Conservation (phyloP, 176 grass and related monocot species). For the Bolboschoenus planiculmis region DNA sequence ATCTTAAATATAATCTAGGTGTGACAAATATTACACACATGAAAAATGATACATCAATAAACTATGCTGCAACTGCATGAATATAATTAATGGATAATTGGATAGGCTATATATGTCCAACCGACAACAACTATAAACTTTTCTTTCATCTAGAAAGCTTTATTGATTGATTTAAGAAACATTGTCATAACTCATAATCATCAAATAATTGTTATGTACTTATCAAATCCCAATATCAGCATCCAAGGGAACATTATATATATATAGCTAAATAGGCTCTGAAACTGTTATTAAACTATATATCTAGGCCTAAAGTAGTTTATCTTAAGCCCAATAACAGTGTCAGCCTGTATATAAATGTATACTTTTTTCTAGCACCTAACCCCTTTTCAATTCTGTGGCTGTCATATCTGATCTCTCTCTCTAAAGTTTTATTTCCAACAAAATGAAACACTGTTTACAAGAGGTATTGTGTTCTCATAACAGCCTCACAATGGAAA, state of each 20-base stretch:
- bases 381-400: neutral
- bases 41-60: neutral
- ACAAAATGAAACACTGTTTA: conserved; percentile 6
- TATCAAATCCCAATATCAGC: neutral
- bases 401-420: neutral
- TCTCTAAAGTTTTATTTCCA: neutral
- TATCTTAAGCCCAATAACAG: neutral
- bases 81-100: no score
- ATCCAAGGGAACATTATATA: neutral
- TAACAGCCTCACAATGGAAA: conserved; percentile 19
- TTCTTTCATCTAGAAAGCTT: neutral
- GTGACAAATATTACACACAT: neutral
- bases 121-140: neutral
- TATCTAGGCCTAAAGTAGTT: neutral
- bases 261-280: neutral
- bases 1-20: neutral
- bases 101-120: no score
- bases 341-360: neutral
- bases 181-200: neutral
- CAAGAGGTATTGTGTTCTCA: conserved; percentile 3
- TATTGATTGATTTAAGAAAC: neutral
- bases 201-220: neutral
- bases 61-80: no score
- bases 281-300: neutral
- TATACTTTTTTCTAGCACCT: neutral